Conservation (phyloP, 106 monocot species). For the Cymbidium sinense region DNA sequence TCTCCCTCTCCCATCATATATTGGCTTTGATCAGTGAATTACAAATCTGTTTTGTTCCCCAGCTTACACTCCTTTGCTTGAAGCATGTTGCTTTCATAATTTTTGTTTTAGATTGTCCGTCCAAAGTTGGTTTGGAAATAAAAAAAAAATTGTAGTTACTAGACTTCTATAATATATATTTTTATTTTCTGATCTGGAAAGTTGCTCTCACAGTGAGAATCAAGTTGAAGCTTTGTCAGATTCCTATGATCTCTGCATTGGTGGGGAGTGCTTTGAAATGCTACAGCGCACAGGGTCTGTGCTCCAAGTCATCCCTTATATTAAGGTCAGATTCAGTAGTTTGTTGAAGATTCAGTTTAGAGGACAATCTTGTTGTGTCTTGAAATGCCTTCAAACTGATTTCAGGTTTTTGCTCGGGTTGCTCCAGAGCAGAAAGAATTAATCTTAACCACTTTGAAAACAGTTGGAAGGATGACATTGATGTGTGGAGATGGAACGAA, state of each 20-base stretch:
- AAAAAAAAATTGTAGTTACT: background rate
- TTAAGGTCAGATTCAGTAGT: constrained; percentile 51
- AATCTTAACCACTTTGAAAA: constrained; percentile 82
- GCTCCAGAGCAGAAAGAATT: constrained; percentile 99
- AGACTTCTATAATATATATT: background rate
- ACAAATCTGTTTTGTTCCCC: background rate
- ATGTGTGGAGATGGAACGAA: constrained; percentile 99
- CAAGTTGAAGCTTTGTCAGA: constrained; percentile 80
- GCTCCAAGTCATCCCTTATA: constrained; percentile 83
- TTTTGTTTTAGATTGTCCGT: background rate
- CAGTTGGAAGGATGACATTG: constrained; percentile 90
- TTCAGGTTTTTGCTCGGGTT: constrained; percentile 94
- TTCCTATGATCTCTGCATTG: constrained; percentile 90
- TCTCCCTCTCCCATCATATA: background rate
- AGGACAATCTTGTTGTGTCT: background rate
- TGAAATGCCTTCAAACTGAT: background rate
- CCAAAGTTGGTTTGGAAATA: background rate
- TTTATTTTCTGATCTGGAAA: background rate
- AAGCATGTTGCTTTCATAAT: background rate
- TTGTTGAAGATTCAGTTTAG: background rate
- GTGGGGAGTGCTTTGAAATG: constrained; percentile 97
- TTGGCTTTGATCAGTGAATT: background rate
- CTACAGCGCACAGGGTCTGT: constrained; percentile 64
- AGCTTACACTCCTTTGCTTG: background rate
- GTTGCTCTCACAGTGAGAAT: constrained; percentile 33